These are phyloP conservation scores for Tetrahymena elliotti DNA, from an alignment of 73 alveolate genomes.

Conservation along the genomic window DNA sequence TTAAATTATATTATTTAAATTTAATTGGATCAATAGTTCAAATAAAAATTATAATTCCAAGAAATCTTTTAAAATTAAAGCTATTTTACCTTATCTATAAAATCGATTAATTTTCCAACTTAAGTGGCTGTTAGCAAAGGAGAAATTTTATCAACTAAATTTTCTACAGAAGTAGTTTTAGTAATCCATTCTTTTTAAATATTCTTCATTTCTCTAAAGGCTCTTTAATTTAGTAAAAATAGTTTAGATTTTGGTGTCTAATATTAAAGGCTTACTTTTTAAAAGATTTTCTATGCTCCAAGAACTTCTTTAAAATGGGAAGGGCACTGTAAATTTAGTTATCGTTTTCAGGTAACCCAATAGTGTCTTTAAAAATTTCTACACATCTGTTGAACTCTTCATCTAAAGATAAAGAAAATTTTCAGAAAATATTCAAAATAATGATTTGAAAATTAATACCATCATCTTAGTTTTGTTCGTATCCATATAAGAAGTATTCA, in stretches of 20 bases:
- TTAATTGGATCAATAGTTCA: neutral
- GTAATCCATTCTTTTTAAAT: neutral
- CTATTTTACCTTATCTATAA: neutral
- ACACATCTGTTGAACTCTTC: slow-evolving; percentile 39
- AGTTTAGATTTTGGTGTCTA: too few relatives aligned
- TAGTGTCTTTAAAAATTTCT: slow-evolving; percentile 18
- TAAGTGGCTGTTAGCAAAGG: neutral
- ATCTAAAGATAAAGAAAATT: neutral
- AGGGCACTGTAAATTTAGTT: neutral
- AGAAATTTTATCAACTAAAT: neutral
- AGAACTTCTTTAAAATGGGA: slow-evolving; percentile 3
- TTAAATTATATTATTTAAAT: neutral
- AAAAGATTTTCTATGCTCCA: slow-evolving; percentile 24
- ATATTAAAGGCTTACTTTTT: slow-evolving; percentile 19
- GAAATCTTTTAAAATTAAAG: too few relatives aligned
- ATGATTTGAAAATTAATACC: neutral
- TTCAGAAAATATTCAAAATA: neutral
- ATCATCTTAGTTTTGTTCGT: neutral
- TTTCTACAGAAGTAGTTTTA: neutral
- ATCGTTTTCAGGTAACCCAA: slow-evolving; percentile 27
- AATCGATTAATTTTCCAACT: neutral
- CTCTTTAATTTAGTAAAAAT: neutral
- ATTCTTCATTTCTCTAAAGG: neutral
- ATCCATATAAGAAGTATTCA: slow-evolving; percentile 21
- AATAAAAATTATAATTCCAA: too few relatives aligned